Evolutionary conservation across 75 land plant species (phyloP).

Genomic region (Cunninghamia lanceolata): DNA sequence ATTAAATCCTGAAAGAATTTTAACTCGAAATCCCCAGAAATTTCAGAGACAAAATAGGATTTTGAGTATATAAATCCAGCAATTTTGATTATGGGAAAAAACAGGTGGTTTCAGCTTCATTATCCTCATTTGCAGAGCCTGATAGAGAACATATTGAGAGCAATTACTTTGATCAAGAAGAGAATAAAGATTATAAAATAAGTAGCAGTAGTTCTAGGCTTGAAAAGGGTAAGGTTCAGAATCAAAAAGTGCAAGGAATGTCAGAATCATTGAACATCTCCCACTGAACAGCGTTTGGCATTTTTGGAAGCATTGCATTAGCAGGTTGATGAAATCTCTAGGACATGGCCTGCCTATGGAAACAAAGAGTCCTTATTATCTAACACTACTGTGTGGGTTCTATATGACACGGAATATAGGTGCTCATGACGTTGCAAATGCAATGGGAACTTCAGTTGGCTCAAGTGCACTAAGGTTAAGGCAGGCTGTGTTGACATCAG

Average conservation of each 20-base stretch:
- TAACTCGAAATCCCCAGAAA: neutral
- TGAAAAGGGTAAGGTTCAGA: no score
- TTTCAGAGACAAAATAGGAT: neutral
- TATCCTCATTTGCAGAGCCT: constrained; percentile 20
- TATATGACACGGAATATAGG: constrained; percentile 99
- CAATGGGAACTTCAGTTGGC: no score
- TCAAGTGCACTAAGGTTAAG: constrained; percentile 83
- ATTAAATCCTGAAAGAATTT: neutral
- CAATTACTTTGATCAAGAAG: neutral
- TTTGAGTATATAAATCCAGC: neutral
- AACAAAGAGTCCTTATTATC: constrained; percentile 52
- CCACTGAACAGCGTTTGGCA: constrained; percentile 63
- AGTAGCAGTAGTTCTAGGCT: neutral
- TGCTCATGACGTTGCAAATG: constrained; percentile 97
- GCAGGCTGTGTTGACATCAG: constrained; percentile 88
- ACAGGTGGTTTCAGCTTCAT: neutral
- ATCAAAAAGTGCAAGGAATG: constrained; percentile 1
- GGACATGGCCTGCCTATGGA: constrained; percentile 38
- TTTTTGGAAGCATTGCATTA: constrained; percentile 55
- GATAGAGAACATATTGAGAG: neutral
- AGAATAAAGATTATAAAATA: neutral
- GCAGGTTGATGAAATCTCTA: constrained; percentile 70
- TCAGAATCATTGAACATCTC: constrained; percentile 62
- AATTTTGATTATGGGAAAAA: neutral
- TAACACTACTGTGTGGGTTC: no score